These are phyloP conservation scores for Xylaria sp. DNA, from an alignment of 2,329 filamentous ascomycete species.

Conservation along the genomic window DNA sequence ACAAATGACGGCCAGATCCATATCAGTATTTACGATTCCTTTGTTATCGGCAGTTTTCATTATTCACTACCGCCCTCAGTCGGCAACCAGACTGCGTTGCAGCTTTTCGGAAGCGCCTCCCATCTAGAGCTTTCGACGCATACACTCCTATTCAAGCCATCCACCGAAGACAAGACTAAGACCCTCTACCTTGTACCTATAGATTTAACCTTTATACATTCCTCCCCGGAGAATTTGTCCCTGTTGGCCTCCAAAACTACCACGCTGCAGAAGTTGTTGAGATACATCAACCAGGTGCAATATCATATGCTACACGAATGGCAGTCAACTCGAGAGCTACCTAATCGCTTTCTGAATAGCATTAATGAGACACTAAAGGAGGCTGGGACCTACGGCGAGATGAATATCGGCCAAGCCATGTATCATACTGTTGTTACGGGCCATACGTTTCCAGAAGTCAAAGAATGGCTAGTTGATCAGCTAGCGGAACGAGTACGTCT, in stretches of 20 bases:
- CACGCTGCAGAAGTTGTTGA: constrained; percentile 84
- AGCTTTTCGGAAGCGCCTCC: constrained; percentile 71
- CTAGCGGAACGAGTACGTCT: constrained; percentile 77
- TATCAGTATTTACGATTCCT: constrained; percentile 86
- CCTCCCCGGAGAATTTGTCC: constrained; percentile 82
- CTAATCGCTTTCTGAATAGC: constrained; percentile 79
- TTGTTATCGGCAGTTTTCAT: constrained; percentile 76
- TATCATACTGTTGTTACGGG: constrained; percentile 89
- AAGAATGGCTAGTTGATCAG: constrained; percentile 90
- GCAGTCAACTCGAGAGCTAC: constrained; percentile 83
- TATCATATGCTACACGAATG: constrained; percentile 84
- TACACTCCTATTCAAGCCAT: constrained; percentile 70
- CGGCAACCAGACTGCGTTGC: constrained; percentile 46
- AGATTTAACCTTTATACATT: constrained; percentile 84
- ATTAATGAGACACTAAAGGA: constrained; percentile 80
- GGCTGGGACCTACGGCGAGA: constrained; percentile 66
- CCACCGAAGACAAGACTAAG: constrained; percentile 53
- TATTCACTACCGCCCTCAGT: constrained; percentile 56
- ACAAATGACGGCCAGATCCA: constrained; percentile 77
- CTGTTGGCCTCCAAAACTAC: constrained; percentile 88
- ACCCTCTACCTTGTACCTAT: constrained; percentile 75
- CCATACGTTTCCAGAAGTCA: constrained; percentile 77
- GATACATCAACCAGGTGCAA: constrained; percentile 85
- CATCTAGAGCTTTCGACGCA: constrained; percentile 82
- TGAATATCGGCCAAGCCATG: constrained; percentile 76